phyloP scores from a whole-genome alignment of 2,329 filamentous ascomycete species.

The Fulvia fulva region DNA sequence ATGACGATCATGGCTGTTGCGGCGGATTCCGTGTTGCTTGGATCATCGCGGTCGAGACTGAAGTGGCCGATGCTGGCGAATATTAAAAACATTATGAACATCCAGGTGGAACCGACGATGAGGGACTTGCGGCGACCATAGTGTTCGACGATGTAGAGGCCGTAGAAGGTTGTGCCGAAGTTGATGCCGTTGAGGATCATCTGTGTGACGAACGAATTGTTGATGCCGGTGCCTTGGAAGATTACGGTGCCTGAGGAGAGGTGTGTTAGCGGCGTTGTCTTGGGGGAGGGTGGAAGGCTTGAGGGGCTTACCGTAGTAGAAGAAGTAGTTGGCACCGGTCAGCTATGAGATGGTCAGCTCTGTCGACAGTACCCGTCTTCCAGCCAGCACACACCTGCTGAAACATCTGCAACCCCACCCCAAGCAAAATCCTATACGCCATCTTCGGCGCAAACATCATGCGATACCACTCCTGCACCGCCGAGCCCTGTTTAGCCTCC shows the following conservation, averaged over 20 bases:
- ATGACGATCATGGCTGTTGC: conserved; percentile 63
- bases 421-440: conserved; percentile 59
- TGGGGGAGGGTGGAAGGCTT: not conserved
- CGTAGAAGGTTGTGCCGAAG: conserved; percentile 42
- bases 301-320: conserved; percentile 10
- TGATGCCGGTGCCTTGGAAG: conserved; percentile 35
- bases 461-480: conserved; percentile 52
- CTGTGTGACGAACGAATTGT: conserved; percentile 41
- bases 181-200: conserved; percentile 46
- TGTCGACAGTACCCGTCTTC: not conserved
- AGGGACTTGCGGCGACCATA: conserved; percentile 45
- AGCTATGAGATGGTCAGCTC: conserved; percentile 41
- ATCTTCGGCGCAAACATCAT: conserved; percentile 64
- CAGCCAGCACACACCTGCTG: conserved; percentile 9
- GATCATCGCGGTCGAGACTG: conserved; percentile 34
- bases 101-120: conserved; percentile 39
- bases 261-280: conserved; percentile 45
- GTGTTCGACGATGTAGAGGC: conserved; percentile 45
- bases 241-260: conserved; percentile 42
- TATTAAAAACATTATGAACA: conserved; percentile 55
- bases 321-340: conserved; percentile 63
- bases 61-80: conserved; percentile 47
- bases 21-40: conserved; percentile 38
- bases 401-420: conserved; percentile 57
- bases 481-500: conserved; percentile 41